Evolutionary conservation across 805 yeast species (phyloP).

Genomic region (Candida sonorensis): DNA sequence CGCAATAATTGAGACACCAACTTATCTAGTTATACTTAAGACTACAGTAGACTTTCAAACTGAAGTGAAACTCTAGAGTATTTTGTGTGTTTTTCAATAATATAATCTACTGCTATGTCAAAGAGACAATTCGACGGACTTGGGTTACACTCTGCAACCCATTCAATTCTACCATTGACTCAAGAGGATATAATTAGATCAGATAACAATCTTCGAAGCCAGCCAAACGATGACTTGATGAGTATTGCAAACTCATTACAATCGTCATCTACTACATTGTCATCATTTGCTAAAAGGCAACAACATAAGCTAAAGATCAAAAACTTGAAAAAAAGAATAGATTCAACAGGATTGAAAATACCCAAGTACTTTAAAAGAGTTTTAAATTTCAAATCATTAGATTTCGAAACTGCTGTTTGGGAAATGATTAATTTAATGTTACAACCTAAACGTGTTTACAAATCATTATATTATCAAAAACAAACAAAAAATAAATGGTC

Average conservation of each 20-base stretch:
- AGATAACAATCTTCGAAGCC: slow-evolving; percentile 3
- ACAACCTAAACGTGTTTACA: slow-evolving; percentile 76
- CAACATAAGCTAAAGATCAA: slow-evolving; percentile 17
- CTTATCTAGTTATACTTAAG: too few species aligned
- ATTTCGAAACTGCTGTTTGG: slow-evolving; percentile 91
- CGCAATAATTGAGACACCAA: too few species aligned
- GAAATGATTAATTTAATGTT: slow-evolving; percentile 70
- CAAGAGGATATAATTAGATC: slow-evolving; percentile 15
- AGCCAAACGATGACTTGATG: slow-evolving; percentile 15
- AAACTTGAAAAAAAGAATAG: slow-evolving; percentile 12
- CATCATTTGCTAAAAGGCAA: slow-evolving; percentile 21
- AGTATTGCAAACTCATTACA: slow-evolving; percentile 22
- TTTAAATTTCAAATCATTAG: slow-evolving; percentile 72
- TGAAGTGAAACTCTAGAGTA: too few species aligned
- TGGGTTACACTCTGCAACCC: slow-evolving; percentile 11
- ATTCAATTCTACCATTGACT: slow-evolving; percentile 16
- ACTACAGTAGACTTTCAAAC: too few species aligned
- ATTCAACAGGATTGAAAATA: slow-evolving; percentile 11
- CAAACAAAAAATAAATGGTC: slow-evolving; percentile 78
- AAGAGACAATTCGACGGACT: slow-evolving; percentile 17
- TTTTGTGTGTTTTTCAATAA: too few species aligned
- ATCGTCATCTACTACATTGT: slow-evolving; percentile 18
- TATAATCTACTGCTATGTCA: slow-evolving; percentile 12
- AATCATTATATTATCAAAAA: slow-evolving; percentile 73
- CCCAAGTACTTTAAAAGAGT: slow-evolving; percentile 35